Percentiles rank a stretch among this genome's conserved stretches.
Evolutionary conservation across 2,329 filamentous ascomycete species (phyloP).

Genomic region (Lasiodiplodia sp.): DNA sequence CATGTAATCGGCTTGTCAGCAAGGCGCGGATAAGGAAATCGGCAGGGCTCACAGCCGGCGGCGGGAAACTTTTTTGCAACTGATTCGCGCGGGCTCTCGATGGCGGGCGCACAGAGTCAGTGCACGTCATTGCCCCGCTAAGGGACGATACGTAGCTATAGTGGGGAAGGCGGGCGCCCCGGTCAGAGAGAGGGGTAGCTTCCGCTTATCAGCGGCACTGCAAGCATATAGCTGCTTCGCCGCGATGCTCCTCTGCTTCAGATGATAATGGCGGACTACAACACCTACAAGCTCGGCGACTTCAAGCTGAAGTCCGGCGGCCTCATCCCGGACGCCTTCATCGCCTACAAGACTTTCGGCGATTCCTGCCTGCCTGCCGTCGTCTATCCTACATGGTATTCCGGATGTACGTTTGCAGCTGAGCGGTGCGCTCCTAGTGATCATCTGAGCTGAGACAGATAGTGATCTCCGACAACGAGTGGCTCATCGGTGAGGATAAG

Average conservation of each 20-base stretch:
- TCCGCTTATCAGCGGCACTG: conserved; percentile 10
- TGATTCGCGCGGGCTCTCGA: background rate
- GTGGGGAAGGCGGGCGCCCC: background rate
- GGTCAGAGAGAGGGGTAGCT: conserved; percentile 8
- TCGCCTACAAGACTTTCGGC: conserved; percentile 81
- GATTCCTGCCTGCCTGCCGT: conserved; percentile 68
- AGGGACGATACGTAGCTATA: background rate
- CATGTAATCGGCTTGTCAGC: conserved; percentile 9
- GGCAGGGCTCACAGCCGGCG: conserved; percentile 17
- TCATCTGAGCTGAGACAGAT: conserved; percentile 34
- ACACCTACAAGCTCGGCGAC: conserved; percentile 68
- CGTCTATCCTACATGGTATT: conserved; percentile 81
- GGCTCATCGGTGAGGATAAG: conserved; percentile 73
- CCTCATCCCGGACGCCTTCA: conserved; percentile 68
- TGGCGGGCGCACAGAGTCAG: conserved; percentile 14
- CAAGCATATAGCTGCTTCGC: background rate
- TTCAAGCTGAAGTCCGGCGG: conserved; percentile 71
- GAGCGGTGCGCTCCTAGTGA: conserved; percentile 13
- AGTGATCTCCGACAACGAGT: conserved; percentile 74
- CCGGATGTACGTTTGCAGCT: conserved; percentile 56
- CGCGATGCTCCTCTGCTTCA: background rate
- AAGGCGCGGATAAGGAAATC: conserved; percentile 15
- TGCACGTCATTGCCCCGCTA: conserved; percentile 14
- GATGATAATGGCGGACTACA: conserved; percentile 41
- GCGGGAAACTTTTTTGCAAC: background rate